Base-by-base conservation (phyloP, 169 alveolate species). In the Sarcocystis neurona region DNA sequence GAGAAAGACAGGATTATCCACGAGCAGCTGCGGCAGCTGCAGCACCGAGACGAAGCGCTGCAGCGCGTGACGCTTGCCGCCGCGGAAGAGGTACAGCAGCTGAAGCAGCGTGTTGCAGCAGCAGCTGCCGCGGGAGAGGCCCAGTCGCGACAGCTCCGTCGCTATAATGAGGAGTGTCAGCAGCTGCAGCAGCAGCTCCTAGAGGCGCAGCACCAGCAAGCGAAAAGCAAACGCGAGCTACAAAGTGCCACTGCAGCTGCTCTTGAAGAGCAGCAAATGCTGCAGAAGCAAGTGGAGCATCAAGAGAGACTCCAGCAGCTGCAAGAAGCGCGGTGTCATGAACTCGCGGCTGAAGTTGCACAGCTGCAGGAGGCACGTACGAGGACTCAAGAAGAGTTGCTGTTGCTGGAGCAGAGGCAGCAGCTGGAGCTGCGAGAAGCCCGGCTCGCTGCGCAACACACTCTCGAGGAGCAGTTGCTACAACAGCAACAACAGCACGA, bases 11-110 rank as follows among this genome's bases (percentile, higher is more conserved):
- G 56, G 4, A 39, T 72, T 18, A 37, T 72, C 47, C 12, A 39
- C 47, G 82, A 72, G 34, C 82, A 72, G 27, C 27, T 37, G 34
- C 18, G 10, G 47, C 82, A 72, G 58, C 82, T 72, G 58, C 82
- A 39, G 37, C 48, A 4, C 18, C 18, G 37, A n/a, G 75, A 10
- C 41, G 75, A 63, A 43, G 75, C 39, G 43, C 75, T 37, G 43
- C 41, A 20, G 44, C 8, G n/a, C 0, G 5, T 12, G 44, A n/a
- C 75, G n/a, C 44, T 30, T 37, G 43, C 6, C 75, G 43, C 75
- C 20, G 32, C 46, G 43, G 75, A 10, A 63, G 44, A 1, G 75
- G 10, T 37, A 63, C 37, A 10, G n/a, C 46, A 1, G 75, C 8
- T 8, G 10, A 43, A 15, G 6, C 46, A 2, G 75, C 39, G 4